Evolutionary conservation across 768 basidiomycete genomes (phyloP), one percentile per base, ranked within the genome.

Genomic region (Scleroderma citrinum): DNA sequence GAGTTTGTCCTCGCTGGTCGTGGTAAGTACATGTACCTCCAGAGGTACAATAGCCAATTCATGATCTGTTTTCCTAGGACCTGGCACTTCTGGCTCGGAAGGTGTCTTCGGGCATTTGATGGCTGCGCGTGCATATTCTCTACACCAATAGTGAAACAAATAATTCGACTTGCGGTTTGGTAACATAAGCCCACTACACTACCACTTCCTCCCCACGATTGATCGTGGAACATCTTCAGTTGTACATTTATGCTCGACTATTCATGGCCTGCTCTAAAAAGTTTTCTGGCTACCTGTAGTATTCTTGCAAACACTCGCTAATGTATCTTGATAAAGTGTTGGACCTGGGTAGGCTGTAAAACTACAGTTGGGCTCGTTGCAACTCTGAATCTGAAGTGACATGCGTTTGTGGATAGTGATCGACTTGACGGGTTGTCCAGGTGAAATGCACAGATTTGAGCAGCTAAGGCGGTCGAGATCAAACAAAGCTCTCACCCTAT

Each of bases 261-360:
- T 26, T 26, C 16, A 40, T 44, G 5, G 53, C 49, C 51, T 59
- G 55, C 49, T 43, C 56, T 29, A 29, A 29, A 29, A 77, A 74
- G 19, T 71, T 71, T 42, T 70, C 69, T 32, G 63, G 63, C 87
- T 87, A 89, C 2, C 85, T 86, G 53, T 91, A 90, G 41, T 73
- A 72, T 3, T 67, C 60, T 62, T 80, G 81, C 55, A 91, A 60
- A 45, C 71, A 76, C 65, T 77, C 80, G 10, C 81, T 74, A 56
- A 77, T 80, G 2, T 74, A 67, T 47, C n/a, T n/a, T n/a, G n/a
- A n/a, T n/a, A n/a, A n/a, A 88, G 59, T 3, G 83, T 86, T 3
- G 83, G 66, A 62, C 87, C 83, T 20, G 87, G 87, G 58, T 91
- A 86, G 12, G 87, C 86, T 88, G 43, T 38, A 54, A 34, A 37